These are phyloP conservation scores for Leucocoprinus sp. DNA, from an alignment of 768 basidiomycete genomes.

Conservation along the genomic window DNA sequence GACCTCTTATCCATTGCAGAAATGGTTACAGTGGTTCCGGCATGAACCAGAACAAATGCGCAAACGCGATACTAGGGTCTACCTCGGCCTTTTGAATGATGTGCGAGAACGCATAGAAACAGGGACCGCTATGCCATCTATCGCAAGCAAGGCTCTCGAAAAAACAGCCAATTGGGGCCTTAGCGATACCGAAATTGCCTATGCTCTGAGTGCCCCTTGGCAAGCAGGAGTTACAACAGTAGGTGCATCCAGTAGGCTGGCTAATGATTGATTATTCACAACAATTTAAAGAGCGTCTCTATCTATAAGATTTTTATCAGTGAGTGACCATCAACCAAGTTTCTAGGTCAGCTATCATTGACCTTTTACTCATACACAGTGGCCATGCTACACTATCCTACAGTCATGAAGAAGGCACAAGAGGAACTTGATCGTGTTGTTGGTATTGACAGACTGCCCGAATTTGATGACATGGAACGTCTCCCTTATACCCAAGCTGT, in stretches of 20 bases:
- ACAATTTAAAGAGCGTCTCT: neutral
- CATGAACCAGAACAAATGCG: slow-evolving; percentile 19
- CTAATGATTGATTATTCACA: neutral
- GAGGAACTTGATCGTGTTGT: slow-evolving; percentile 24
- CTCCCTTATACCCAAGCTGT: slow-evolving; percentile 18
- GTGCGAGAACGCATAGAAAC: slow-evolving; percentile 17
- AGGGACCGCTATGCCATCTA: slow-evolving; percentile 23
- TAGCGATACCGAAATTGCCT: slow-evolving; percentile 35
- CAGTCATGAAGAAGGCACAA: slow-evolving; percentile 21
- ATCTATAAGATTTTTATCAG: slow-evolving; percentile 10
- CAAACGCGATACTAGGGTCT: slow-evolving; percentile 17
- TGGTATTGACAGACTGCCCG: slow-evolving; percentile 20
- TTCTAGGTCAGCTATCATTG: neutral
- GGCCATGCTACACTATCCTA: slow-evolving; percentile 23
- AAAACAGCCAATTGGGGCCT: slow-evolving; percentile 33
- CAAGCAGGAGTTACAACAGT: slow-evolving; percentile 24
- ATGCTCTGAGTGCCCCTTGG: slow-evolving; percentile 24
- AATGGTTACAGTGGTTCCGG: slow-evolving; percentile 24
- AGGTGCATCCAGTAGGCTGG: slow-evolving; percentile 5
- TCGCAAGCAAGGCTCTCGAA: slow-evolving; percentile 30
- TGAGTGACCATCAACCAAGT: neutral
- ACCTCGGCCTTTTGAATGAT: slow-evolving; percentile 19
- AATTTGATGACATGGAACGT: slow-evolving; percentile 16
- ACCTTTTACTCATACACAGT: slow-evolving; percentile 9
- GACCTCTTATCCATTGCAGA: slow-evolving; percentile 8